Evolutionary conservation across 2,329 filamentous ascomycete genomes (phyloP), one percentile per base, ranked within the genome.

Genomic region (Arthroderma sp.): DNA sequence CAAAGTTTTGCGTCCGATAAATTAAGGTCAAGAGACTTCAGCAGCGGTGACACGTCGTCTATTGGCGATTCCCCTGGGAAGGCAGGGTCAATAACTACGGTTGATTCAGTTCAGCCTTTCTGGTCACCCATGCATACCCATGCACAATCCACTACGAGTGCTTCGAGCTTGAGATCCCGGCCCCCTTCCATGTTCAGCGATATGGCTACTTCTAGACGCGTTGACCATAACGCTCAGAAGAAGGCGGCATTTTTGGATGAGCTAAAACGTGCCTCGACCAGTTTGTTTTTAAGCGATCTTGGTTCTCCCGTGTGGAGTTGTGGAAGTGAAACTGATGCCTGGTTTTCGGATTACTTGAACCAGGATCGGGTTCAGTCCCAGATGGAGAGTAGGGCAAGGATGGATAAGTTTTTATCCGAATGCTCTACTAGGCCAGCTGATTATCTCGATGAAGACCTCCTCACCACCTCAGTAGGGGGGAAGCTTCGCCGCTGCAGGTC

Each of bases 291-390:
- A 28, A 96, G 89, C 41, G 91, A 98, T 59, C 71, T 96, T 3
- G 87, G 88, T 4, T 87, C 82, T 36, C 76, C 86, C 29, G 82
- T 95, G 1, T 91, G 93, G 62, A 78, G 80, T n/a, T 77, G 77
- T 42, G 91, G 91, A 3, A 94, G 87, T 36, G 91, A 98, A 66
- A 96, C 89, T 0, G 91, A 96, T 60, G 72, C 72, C 3, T 95
- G 89, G 83, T 91, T 95, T 53, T 63, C 55, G 51, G 72, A 68
- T 46, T 65, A 68, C 4, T 53, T 70, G 6, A 74, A 75, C 66
- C 71, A 55, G 65, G 69, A 52, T 64, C 71, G 62, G 6, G 59
- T 68, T 32, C 57, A 59, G 29, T 40, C 53, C 10, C 62, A 67
- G 38, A 66, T 67, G 62, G 57, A 58, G 37, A 65, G 60, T 44